Evolutionary conservation across 805 yeast genomes (phyloP), one percentile per base, ranked within the genome.

Genomic region (Clavispora phyllophila): DNA sequence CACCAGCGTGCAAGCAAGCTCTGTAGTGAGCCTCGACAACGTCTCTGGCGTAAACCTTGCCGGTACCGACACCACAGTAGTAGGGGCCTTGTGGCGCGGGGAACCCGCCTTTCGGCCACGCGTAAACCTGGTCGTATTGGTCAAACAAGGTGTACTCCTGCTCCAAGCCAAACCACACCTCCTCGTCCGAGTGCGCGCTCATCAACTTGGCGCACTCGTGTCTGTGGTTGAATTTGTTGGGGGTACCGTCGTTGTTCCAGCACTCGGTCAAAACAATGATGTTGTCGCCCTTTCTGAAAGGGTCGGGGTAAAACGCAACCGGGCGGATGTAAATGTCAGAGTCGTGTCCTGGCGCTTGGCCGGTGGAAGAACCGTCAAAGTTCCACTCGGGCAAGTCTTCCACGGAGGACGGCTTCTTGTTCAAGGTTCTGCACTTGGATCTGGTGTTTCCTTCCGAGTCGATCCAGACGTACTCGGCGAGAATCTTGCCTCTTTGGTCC

Each of bases 21-120:
- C 93, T 84, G 85, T 93, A 93, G 77, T 91, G 99, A 46, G 99
- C 98, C 78, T 91, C 99, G 58, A 93, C 89, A 44, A 91, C 89
- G 66, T 93, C 99, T 76, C 99, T 82, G 62, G 97, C 96, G 68
- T 84, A 87, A 51, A 91, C 99, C 76, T 88, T 90, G 64, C 97
- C 96, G 60, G 96, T 79, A 73, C 99, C 99, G 54, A 93, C 99
- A 82, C 98, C 99, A 79, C 99, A 93, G 83, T 93, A 93, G 85
- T 93, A 93, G 49, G 99, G 99, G 55, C 99, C 99, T 76, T 93
- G 99, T 53, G 99, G 98, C 57, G 96, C 98, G 66, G 99, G 99
- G 95, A 79, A 93, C 51, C 98, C 99, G 59, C 97, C 97, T 77
- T 87, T 83, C 70, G 99, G 99, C 99, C 99, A 93, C 54, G 96